phyloP scores from a whole-genome alignment of 257 asterid species.

The Solanum pinnatisectum region DNA sequence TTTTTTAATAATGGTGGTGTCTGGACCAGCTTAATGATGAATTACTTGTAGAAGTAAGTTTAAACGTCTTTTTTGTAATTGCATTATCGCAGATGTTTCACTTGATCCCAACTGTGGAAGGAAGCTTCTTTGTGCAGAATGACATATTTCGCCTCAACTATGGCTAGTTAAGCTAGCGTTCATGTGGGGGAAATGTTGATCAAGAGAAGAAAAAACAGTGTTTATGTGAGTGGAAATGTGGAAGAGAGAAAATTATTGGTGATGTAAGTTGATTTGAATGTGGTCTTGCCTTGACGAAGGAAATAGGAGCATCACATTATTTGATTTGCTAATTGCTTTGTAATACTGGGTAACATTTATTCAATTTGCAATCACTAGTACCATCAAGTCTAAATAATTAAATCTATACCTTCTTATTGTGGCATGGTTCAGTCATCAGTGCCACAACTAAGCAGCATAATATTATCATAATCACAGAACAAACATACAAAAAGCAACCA shows the following conservation, averaged over 20 bases:
- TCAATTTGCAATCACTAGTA: neutral
- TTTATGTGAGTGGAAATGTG: neutral
- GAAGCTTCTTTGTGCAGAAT: conserved; percentile 44
- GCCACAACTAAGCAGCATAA: neutral
- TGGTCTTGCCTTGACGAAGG: neutral
- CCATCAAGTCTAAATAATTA: neutral
- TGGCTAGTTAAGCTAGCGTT: conserved; percentile 9
- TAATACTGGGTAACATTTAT: neutral
- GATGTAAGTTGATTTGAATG: neutral
- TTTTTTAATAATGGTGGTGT: neutral
- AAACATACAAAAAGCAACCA: neutral
- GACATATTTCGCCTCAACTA: conserved; percentile 54
- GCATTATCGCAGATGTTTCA: conserved; percentile 46
- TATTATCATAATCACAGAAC: neutral
- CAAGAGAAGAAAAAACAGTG: neutral
- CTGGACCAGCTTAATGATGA: neutral
- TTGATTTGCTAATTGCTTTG: neutral
- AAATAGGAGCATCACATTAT: neutral
- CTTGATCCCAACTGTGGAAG: conserved; percentile 34
- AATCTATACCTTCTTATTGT: neutral
- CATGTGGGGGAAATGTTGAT: neutral
- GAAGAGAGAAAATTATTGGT: neutral
- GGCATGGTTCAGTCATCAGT: neutral
- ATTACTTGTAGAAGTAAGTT: neutral
- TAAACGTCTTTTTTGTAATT: neutral